A percentile compares a stretch with the other conserved stretches of the same genome.
Evolutionary conservation across 1,139 yeast species (phyloP).

Genomic region (Komagataea norvegica): DNA sequence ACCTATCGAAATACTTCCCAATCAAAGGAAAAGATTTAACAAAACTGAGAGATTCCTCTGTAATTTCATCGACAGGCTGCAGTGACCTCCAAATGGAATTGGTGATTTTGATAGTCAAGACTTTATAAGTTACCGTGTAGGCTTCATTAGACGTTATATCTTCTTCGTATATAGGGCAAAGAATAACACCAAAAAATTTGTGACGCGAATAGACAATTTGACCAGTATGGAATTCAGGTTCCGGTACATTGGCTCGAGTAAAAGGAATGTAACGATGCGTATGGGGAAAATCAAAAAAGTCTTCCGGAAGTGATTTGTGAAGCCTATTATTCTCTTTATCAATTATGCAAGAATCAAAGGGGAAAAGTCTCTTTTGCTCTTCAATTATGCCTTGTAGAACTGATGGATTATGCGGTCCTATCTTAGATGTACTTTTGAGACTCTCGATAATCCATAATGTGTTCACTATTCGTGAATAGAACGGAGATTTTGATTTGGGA

Average conservation of each 20-base stretch:
- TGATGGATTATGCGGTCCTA: too few species aligned
- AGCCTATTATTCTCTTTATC: too few species aligned
- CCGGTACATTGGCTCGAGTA: background rate
- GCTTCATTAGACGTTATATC: background rate
- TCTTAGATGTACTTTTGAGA: too few species aligned
- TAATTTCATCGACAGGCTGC: background rate
- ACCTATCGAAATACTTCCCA: conserved; percentile 9
- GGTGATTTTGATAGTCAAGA: conserved; percentile 2
- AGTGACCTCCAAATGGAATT: background rate
- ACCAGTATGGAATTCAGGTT: conserved; percentile 1
- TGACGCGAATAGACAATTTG: conserved; percentile 6
- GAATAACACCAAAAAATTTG: conserved; percentile 4
- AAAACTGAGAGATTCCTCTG: background rate
- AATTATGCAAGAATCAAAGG: too few species aligned
- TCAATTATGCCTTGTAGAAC: too few species aligned
- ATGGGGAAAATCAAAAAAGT: conserved; percentile 2
- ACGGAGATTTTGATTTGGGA: conserved; percentile 2
- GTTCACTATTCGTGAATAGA: background rate
- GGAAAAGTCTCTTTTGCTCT: too few species aligned
- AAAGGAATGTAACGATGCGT: background rate
- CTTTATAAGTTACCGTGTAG: background rate
- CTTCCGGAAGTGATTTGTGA: background rate
- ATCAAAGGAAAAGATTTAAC: conserved; percentile 3
- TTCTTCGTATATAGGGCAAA: conserved; percentile 3
- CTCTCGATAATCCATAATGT: background rate